Conservation (phyloP, 306 rosid species). For the Canavalia gladiata region DNA sequence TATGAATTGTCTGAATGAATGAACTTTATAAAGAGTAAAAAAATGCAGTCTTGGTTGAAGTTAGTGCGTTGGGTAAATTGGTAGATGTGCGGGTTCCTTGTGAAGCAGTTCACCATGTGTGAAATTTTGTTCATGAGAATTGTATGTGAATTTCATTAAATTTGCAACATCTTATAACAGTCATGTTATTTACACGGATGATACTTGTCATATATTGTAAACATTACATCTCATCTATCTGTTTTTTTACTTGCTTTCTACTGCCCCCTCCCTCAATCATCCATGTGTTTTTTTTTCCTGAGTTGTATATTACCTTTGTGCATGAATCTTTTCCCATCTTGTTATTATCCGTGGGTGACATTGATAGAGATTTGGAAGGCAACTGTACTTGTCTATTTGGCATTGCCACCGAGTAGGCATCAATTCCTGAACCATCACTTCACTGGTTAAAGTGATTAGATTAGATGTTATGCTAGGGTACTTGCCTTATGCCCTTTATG, state of each 20-base stretch:
- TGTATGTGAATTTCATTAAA: background rate
- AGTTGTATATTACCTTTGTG: background rate
- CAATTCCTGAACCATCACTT: background rate
- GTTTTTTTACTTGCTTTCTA: background rate
- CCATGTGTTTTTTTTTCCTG: background rate
- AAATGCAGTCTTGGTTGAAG: background rate
- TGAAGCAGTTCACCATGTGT: background rate
- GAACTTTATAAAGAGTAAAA: background rate
- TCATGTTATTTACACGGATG: conserved; percentile 10
- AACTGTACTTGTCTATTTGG: background rate
- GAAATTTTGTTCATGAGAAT: background rate
- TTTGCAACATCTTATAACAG: background rate
- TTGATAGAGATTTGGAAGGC: conserved; percentile 19
- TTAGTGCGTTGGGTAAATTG: background rate
- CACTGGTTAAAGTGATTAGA: background rate
- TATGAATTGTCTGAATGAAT: conserved; percentile 27
- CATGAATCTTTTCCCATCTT: conserved; percentile 6
- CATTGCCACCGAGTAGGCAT: background rate
- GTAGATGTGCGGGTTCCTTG: background rate
- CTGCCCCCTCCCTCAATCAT: background rate
- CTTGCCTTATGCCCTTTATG: background rate
- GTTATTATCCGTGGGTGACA: conserved; percentile 9
- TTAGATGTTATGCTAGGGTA: conserved; percentile 14
- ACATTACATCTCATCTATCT: background rate
- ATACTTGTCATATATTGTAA: background rate